These are phyloP conservation scores for Beverwykella pulmonaria DNA, from an alignment of 495 filamentous ascomycete genomes.

Conservation along the genomic window DNA sequence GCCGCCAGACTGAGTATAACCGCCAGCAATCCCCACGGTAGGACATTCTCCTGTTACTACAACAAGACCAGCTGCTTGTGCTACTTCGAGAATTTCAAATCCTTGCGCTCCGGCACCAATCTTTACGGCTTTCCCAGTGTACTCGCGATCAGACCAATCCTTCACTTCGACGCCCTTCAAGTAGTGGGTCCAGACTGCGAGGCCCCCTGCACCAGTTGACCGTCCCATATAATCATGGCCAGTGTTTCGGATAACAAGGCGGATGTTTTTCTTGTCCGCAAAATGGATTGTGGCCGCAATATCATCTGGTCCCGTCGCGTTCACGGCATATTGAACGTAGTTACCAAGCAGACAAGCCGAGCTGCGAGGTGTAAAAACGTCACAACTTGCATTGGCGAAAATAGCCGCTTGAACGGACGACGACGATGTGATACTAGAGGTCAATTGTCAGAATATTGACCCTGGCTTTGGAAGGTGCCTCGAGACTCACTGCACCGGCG, in stretches of 20 bases:
- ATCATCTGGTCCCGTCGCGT: slow-evolving; percentile 49
- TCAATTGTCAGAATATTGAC: neutral
- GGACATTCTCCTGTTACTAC: slow-evolving; percentile 49
- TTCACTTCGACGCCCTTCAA: slow-evolving; percentile 6
- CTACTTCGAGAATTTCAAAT: neutral
- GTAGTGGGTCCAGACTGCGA: slow-evolving; percentile 24
- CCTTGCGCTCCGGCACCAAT: slow-evolving; percentile 18
- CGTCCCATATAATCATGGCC: slow-evolving; percentile 26
- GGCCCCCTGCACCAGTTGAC: slow-evolving; percentile 19
- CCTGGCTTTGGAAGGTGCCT: neutral
- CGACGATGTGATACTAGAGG: slow-evolving; percentile 1
- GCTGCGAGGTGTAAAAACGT: slow-evolving; percentile 54
- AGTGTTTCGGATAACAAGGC: slow-evolving; percentile 22
- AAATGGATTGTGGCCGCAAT: slow-evolving; percentile 56
- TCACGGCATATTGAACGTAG: slow-evolving; percentile 59
- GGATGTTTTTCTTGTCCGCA: slow-evolving; percentile 37
- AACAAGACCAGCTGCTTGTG: neutral
- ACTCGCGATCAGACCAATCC: neutral
- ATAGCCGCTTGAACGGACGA: slow-evolving; percentile 52
- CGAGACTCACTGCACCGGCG: slow-evolving; percentile 4
- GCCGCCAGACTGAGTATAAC: slow-evolving; percentile 65
- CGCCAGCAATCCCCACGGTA: slow-evolving; percentile 57
- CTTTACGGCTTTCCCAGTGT: slow-evolving; percentile 21
- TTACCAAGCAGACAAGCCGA: slow-evolving; percentile 60
- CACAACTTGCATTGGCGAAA: slow-evolving; percentile 57